These are phyloP conservation scores for Babesia divergens DNA, from an alignment of 169 alveolate genomes.

Conservation along the genomic window DNA sequence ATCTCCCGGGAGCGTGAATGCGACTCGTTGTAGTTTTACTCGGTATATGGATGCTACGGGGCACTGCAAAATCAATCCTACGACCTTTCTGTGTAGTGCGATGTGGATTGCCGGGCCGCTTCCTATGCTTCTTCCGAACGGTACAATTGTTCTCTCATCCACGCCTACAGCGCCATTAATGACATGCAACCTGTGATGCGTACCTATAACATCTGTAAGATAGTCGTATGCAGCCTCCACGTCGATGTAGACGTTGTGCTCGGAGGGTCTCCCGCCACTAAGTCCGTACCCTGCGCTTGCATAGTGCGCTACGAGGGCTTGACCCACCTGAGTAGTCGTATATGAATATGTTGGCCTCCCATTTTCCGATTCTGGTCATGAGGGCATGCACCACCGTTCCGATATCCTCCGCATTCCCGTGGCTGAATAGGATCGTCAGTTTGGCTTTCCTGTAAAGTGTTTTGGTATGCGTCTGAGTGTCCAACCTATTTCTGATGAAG, in stretches of 20 bases:
- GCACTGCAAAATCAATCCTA: constrained; percentile 83
- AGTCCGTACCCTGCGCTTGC: constrained; percentile 74
- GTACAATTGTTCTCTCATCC: constrained; percentile 73
- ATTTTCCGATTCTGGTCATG: constrained; percentile 47
- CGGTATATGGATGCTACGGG: constrained; percentile 85
- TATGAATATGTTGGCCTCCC: constrained; percentile 75
- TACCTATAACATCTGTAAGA: constrained; percentile 54
- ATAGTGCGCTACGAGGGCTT: neutral
- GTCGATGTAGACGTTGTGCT: constrained; percentile 77
- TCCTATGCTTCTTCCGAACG: constrained; percentile 91
- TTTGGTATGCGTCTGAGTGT: neutral
- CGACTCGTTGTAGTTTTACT: constrained; percentile 64
- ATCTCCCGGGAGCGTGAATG: constrained; percentile 88
- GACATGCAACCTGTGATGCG: neutral
- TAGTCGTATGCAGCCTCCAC: constrained; percentile 85
- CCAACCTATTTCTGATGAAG: constrained; percentile 61
- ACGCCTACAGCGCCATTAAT: constrained; percentile 37
- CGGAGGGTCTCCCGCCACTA: constrained; percentile 80
- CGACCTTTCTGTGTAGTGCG: constrained; percentile 72
- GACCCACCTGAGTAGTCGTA: constrained; percentile 79
- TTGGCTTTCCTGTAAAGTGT: constrained; percentile 56
- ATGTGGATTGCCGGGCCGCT: constrained; percentile 86
- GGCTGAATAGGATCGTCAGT: constrained; percentile 82
- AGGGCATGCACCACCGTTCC: constrained; percentile 72
- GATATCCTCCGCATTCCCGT: constrained; percentile 88